Evolutionary conservation across 495 filamentous ascomycete genomes (phyloP).

Genomic region (Hypoxylon lenormandii): DNA sequence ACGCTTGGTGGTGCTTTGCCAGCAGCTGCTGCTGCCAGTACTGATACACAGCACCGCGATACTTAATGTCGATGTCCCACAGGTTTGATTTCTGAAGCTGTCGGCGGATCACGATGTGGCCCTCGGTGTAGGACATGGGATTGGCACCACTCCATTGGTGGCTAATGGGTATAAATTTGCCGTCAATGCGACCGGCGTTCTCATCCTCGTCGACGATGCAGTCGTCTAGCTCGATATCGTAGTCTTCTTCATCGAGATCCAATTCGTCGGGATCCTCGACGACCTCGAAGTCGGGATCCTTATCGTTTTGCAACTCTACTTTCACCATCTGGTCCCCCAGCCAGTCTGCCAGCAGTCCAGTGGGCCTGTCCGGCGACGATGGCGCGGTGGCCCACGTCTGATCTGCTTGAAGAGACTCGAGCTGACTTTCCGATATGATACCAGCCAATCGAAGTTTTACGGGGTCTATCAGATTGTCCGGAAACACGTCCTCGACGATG

Average conservation of each 20-base stretch:
- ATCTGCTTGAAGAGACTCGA: conserved; percentile 66
- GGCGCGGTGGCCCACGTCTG: conserved; percentile 65
- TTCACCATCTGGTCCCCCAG: conserved; percentile 64
- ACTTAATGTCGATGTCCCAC: conserved; percentile 48
- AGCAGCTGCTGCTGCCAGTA: conserved; percentile 54
- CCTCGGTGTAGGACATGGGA: conserved; percentile 22
- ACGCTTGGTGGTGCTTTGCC: conserved; percentile 32
- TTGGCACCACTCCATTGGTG: conserved; percentile 56
- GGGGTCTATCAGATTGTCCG: conserved; percentile 62
- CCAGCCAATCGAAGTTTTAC: conserved; percentile 61
- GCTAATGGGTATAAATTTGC: conserved; percentile 49
- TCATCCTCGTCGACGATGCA: conserved; percentile 58
- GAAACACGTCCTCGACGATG: conserved; percentile 64
- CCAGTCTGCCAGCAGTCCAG: conserved; percentile 71
- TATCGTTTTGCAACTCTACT: conserved; percentile 38
- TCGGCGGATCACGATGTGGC: conserved; percentile 32
- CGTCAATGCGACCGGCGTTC: conserved; percentile 50
- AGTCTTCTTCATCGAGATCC: conserved; percentile 45
- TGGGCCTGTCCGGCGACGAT: conserved; percentile 44
- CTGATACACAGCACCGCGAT: conserved; percentile 58
- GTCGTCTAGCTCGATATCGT: conserved; percentile 54
- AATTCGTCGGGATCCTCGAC: conserved; percentile 43
- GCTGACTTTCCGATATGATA: conserved; percentile 72
- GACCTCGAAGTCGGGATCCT: conserved; percentile 55
- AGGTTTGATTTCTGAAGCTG: conserved; percentile 49